Conservation (phyloP, 2,329 filamentous ascomycete genomes). For the Coniochaeta sp. region DNA sequence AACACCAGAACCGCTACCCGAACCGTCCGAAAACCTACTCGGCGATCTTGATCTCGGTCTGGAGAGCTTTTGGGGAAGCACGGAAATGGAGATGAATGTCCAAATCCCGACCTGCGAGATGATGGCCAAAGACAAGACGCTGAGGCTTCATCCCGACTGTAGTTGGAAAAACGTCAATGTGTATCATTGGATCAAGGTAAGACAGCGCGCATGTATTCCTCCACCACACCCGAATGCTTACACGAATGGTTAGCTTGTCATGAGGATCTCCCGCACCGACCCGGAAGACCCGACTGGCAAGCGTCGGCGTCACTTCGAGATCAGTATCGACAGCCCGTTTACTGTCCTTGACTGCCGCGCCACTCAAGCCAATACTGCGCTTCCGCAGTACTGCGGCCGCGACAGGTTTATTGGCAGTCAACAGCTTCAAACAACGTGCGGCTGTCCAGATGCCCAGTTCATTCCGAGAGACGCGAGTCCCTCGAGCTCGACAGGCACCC, state of each 20-base stretch:
- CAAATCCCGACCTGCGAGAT: conserved; percentile 84
- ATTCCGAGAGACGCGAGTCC: conserved; percentile 50
- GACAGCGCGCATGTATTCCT: no score
- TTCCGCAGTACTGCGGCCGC: conserved; percentile 65
- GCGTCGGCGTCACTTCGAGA: conserved; percentile 86
- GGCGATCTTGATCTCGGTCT: conserved; percentile 67
- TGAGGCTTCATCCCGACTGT: conserved; percentile 77
- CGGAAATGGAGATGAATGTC: conserved; percentile 91
- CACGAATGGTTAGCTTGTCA: conserved; percentile 59
- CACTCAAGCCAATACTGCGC: conserved; percentile 80
- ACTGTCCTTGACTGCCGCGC: conserved; percentile 89
- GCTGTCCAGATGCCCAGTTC: conserved; percentile 44
- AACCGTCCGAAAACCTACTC: conserved; percentile 62
- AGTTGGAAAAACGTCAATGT: conserved; percentile 93
- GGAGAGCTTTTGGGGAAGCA: conserved; percentile 74
- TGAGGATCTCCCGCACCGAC: conserved; percentile 82
- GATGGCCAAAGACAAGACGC: conserved; percentile 64
- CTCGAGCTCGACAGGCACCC: conserved; percentile 49
- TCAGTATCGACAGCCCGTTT: conserved; percentile 92
- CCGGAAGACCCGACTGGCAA: conserved; percentile 61
- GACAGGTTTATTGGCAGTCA: conserved; percentile 41
- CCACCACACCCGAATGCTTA: background rate
- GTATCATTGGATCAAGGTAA: conserved; percentile 92
- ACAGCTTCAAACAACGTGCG: conserved; percentile 39
- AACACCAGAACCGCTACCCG: conserved; percentile 36